Conservation (phyloP, 2,329 filamentous ascomycete genomes). For the Hortaea sp. region DNA sequence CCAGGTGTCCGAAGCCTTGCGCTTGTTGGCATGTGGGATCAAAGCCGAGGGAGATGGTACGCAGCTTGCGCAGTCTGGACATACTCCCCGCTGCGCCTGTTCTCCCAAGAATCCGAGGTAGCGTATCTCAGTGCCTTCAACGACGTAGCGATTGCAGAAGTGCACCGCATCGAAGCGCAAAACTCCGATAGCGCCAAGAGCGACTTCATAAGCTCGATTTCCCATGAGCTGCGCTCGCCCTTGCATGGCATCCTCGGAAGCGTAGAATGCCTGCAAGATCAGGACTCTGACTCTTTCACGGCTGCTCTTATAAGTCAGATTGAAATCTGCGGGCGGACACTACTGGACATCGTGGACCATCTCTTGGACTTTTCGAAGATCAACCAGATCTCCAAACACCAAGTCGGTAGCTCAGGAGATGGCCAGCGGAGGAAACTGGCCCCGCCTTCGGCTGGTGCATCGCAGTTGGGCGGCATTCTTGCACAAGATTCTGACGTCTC, state of each 20-base stretch:
- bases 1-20: conserved; percentile 39
- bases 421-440: neutral
- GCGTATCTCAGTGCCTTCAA: conserved; percentile 32
- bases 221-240: conserved; percentile 43
- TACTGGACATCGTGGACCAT: conserved; percentile 40
- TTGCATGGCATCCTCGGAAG: conserved; percentile 37
- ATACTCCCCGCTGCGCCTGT: conserved; percentile 34
- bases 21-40: conserved; percentile 44
- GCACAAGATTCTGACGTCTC: conserved; percentile 25
- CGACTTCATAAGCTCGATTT: conserved; percentile 43
- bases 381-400: conserved; percentile 19
- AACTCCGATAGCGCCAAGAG: conserved; percentile 39
- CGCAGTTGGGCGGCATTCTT: conserved; percentile 12
- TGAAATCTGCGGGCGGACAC: conserved; percentile 40
- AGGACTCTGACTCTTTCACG: conserved; percentile 29
- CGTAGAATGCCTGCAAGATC: conserved; percentile 40
- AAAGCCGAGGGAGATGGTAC: conserved; percentile 26
- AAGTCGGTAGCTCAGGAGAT: neutral
- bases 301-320: conserved; percentile 38
- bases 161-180: conserved; percentile 30
- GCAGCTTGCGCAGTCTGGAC: conserved; percentile 33
- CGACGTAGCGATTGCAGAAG: conserved; percentile 32
- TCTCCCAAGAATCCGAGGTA: conserved; percentile 31
- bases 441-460: neutral
- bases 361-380: conserved; percentile 38